Conservation (phyloP, 2,329 filamentous ascomycete genomes). For the Microdochium nivale region DNA sequence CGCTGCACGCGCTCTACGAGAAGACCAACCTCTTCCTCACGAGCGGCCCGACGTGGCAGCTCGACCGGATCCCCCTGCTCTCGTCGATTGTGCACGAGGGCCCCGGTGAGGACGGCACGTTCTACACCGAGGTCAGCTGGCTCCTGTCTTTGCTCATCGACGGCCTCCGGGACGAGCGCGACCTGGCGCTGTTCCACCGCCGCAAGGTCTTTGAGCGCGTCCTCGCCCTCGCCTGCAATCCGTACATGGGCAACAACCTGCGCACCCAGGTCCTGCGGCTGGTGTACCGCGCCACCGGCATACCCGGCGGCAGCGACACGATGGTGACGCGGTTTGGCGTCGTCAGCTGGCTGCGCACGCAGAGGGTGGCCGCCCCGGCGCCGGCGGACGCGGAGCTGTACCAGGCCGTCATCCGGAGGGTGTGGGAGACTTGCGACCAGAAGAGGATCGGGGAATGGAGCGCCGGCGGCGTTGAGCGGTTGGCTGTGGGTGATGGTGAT, state of each 20-base stretch:
- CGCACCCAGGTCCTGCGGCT: conserved; percentile 17
- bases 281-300: conserved; percentile 16
- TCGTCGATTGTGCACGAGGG: conserved; percentile 48
- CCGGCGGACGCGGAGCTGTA: conserved; percentile 13
- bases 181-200: conserved; percentile 19
- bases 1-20: conserved; percentile 73
- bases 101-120: conserved; percentile 25
- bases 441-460: conserved; percentile 21
- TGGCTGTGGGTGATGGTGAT: conserved; percentile 3
- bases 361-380: conserved; percentile 12
- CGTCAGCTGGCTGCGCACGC: conserved; percentile 17
- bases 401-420: conserved; percentile 13
- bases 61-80: conserved; percentile 65
- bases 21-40: conserved; percentile 83
- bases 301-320: conserved; percentile 21
- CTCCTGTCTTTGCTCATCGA: conserved; percentile 21
- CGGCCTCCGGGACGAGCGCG: conserved; percentile 15
- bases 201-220: conserved; percentile 43
- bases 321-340: conserved; percentile 22
- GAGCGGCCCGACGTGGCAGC: conserved; percentile 65
- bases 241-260: conserved; percentile 16
- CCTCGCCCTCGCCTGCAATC: conserved; percentile 23
- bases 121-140: conserved; percentile 23
- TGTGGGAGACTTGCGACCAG: conserved; percentile 21
- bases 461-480: conserved; percentile 14